Percentiles rank a stretch among this genome's conserved stretches.
Conservation (phyloP, 2,329 filamentous ascomycete species). For the Myriosclerotinia scirpicola region DNA sequence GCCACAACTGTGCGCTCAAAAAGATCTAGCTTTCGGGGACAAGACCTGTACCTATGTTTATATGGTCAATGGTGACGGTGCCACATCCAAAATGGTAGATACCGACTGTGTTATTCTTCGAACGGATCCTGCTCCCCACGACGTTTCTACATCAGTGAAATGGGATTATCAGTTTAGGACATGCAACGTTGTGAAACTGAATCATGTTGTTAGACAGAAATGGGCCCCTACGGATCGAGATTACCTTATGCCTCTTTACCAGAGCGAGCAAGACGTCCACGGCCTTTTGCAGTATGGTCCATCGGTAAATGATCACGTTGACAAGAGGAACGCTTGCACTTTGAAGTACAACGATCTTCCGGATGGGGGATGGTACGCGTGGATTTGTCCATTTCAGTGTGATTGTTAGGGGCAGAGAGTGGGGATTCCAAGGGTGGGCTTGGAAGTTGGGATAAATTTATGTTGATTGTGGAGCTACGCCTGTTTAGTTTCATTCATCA, state of each 20-base stretch:
- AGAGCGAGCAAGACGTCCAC: not conserved
- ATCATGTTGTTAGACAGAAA: not conserved
- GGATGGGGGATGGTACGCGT: not conserved
- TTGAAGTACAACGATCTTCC: slow-evolving; percentile 5
- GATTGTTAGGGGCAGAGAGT: not conserved
- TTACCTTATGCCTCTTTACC: slow-evolving; percentile 14
- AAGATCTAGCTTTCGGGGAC: not conserved
- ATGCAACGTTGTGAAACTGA: not conserved
- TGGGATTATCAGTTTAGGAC: not conserved
- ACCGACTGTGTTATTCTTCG: not conserved
- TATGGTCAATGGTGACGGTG: not conserved
- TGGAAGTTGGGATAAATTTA: not conserved
- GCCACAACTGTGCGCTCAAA: slow-evolving; percentile 6
- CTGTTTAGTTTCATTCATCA: not conserved
- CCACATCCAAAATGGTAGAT: not conserved
- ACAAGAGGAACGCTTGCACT: not conserved
- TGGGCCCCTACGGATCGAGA: not conserved
- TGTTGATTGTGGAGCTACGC: no score
- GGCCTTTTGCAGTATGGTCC: not conserved
- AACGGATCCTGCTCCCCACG: not conserved
- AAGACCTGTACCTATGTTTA: slow-evolving; percentile 13
- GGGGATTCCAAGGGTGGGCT: not conserved
- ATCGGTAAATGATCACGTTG: not conserved
- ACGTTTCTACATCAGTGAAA: not conserved
- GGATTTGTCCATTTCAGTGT: slow-evolving; percentile 13